phyloP scores from a whole-genome alignment of 352 stramenopile genomes.

The Globisporangium radiosum region DNA sequence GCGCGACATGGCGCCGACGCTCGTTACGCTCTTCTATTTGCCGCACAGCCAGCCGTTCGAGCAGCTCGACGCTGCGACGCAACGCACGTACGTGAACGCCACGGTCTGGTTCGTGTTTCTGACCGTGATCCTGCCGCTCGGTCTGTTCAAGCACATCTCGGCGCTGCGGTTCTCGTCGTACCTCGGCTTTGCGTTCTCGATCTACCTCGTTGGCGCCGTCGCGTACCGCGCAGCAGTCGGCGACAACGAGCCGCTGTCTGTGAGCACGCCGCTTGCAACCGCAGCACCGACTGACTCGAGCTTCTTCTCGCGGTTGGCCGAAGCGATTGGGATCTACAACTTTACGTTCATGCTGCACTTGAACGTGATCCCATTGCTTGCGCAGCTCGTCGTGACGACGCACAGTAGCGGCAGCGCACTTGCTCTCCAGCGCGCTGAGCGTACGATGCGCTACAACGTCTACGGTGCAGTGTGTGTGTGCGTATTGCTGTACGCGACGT shows the following conservation, averaged over 20 bases:
- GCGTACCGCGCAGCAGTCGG: conserved; percentile 28
- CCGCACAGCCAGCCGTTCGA: conserved; percentile 12
- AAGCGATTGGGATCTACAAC: conserved; percentile 71
- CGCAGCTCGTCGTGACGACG: conserved; percentile 55
- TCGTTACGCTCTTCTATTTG: conserved; percentile 23
- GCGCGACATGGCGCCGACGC: conserved; percentile 52
- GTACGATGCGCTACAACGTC: conserved; percentile 15
- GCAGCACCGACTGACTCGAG: conserved; percentile 1
- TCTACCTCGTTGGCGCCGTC: conserved; percentile 51
- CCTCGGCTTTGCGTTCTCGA: conserved; percentile 55
- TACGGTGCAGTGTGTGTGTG: conserved; percentile 48
- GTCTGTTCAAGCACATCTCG: conserved; percentile 63
- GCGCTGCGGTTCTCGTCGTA: conserved; percentile 66
- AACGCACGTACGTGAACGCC: conserved; percentile 24
- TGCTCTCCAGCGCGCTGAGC: not conserved
- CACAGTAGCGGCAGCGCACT: not conserved
- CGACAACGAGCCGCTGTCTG: not conserved
- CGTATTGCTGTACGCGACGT: conserved; percentile 54
- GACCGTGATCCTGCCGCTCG: conserved; percentile 57
- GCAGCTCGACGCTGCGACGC: conserved; percentile 17
- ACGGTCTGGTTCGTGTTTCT: conserved; percentile 45
- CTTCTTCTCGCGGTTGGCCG: conserved; percentile 21
- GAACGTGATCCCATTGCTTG: conserved; percentile 73
- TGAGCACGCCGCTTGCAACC: not conserved
- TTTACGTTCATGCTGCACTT: conserved; percentile 86